Conservation (phyloP, 768 basidiomycete species). For the Suillus fuscotomentosus region DNA sequence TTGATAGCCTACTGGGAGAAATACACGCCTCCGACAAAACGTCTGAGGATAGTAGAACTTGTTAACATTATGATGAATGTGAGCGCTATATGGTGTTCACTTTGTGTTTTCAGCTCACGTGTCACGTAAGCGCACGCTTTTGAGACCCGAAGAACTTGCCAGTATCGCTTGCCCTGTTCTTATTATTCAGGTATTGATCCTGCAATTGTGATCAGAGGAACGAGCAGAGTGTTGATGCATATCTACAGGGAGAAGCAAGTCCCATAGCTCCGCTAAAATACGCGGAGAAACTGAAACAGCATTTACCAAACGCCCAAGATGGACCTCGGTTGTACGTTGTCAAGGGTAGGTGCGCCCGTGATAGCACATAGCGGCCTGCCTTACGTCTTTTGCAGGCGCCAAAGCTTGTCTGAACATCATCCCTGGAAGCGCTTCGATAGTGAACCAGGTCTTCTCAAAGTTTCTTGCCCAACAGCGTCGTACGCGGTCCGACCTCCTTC, state of each 20-base stretch:
- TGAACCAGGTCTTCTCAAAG: constrained; percentile 60
- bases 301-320: constrained; percentile 44
- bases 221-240: constrained; percentile 5
- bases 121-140: constrained; percentile 48
- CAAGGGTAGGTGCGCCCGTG: constrained; percentile 46
- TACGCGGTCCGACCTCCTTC: constrained; percentile 45
- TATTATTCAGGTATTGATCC: constrained; percentile 55
- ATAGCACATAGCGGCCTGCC: not conserved
- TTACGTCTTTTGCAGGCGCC: constrained; percentile 40
- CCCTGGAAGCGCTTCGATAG: constrained; percentile 55
- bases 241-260: constrained; percentile 56
- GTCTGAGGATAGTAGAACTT: constrained; percentile 51
- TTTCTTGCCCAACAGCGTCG: constrained; percentile 59
- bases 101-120: not conserved
- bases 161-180: constrained; percentile 61
- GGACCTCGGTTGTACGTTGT: constrained; percentile 57
- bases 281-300: constrained; percentile 52
- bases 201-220: not conserved
- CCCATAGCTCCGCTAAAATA: constrained; percentile 51
- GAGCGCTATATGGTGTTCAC: constrained; percentile 19
- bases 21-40: constrained; percentile 50
- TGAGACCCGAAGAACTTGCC: constrained; percentile 47
- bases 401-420: constrained; percentile 54
- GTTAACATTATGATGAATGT: constrained; percentile 62
- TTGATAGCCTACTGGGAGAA: constrained; percentile 66